Percentiles rank a stretch among this genome's conserved stretches.
Conservation (phyloP, 441 rosid genomes). For the Erodium moschatum region DNA sequence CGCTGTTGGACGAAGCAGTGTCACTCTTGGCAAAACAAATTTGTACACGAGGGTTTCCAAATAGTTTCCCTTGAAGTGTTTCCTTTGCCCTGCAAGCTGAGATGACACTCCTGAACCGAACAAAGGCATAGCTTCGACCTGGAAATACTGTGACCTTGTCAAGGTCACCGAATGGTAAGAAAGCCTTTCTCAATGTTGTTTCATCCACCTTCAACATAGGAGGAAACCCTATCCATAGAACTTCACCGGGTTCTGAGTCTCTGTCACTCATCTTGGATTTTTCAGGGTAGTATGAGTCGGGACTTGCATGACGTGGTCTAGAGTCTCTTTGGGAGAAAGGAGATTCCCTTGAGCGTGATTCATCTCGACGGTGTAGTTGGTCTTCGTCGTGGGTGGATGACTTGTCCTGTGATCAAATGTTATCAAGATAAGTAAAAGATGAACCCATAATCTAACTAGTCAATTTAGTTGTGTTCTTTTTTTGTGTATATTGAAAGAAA, state of each 20-base stretch:
- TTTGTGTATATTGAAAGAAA: constrained; percentile 9
- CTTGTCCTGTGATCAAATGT: constrained; percentile 71
- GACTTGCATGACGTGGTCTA: constrained; percentile 48
- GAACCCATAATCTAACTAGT: constrained; percentile 22
- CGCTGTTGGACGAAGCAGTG: constrained; percentile 37
- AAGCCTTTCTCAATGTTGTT: constrained; percentile 56
- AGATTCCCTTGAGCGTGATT: constrained; percentile 59
- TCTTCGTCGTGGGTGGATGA: constrained; percentile 54
- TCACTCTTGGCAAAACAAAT: constrained; percentile 88
- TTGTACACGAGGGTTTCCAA: constrained; percentile 91
- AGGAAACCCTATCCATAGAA: constrained; percentile 90
- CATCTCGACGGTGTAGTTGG: constrained; percentile 44
- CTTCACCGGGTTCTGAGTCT: constrained; percentile 80
- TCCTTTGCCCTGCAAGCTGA: constrained; percentile 89
- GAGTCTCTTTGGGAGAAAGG: constrained; percentile 62
- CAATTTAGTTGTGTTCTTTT: constrained; percentile 15
- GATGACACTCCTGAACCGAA: constrained; percentile 49
- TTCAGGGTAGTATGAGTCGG: constrained; percentile 46
- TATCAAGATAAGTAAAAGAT: constrained; percentile 34
- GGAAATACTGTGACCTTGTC: constrained; percentile 77
- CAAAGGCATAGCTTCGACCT: constrained; percentile 96
- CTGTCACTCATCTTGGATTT: constrained; percentile 51
- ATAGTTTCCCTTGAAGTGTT: constrained; percentile 83
- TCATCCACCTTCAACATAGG: constrained; percentile 77
- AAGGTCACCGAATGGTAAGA: constrained; percentile 82